Conservation (phyloP, 768 basidiomycete species). For the Mycena olivaceomarginata region DNA sequence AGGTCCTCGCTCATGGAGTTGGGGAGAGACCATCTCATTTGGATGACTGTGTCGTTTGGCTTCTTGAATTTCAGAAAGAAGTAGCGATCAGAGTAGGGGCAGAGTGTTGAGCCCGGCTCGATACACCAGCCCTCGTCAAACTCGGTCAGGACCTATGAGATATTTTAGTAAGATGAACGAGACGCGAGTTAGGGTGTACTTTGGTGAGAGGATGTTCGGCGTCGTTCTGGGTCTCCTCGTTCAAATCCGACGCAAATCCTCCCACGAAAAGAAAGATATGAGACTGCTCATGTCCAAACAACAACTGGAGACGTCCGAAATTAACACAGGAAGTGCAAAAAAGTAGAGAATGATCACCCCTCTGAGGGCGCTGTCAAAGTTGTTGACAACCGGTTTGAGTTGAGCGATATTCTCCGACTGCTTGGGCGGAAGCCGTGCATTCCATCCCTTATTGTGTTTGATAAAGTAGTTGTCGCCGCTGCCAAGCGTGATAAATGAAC, state of each 20-base stretch:
- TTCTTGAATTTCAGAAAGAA: constrained; percentile 30
- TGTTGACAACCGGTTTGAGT: neutral
- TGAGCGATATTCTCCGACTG: neutral
- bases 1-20: constrained; percentile 3
- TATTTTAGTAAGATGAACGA: constrained; percentile 1
- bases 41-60: constrained; percentile 23
- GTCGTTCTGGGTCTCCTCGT: constrained; percentile 15
- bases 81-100: constrained; percentile 27
- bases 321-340: neutral
- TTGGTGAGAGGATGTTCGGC: constrained; percentile 23
- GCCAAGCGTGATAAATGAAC: constrained; percentile 3
- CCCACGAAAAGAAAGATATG: constrained; percentile 14
- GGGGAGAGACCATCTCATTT: constrained; percentile 11
- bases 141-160: constrained; percentile 6
- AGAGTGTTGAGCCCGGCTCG: constrained; percentile 23
- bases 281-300: constrained; percentile 11
- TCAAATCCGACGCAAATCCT: neutral
- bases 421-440: constrained; percentile 17
- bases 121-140: constrained; percentile 27
- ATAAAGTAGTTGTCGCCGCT: constrained; percentile 25
- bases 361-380: constrained; percentile 13
- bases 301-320: constrained; percentile 4
- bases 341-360: constrained; percentile 4
- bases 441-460: constrained; percentile 22
- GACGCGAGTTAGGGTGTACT: neutral